phyloP scores from a whole-genome alignment of 352 stramenopile genomes.

The Pythium oligandrum region DNA sequence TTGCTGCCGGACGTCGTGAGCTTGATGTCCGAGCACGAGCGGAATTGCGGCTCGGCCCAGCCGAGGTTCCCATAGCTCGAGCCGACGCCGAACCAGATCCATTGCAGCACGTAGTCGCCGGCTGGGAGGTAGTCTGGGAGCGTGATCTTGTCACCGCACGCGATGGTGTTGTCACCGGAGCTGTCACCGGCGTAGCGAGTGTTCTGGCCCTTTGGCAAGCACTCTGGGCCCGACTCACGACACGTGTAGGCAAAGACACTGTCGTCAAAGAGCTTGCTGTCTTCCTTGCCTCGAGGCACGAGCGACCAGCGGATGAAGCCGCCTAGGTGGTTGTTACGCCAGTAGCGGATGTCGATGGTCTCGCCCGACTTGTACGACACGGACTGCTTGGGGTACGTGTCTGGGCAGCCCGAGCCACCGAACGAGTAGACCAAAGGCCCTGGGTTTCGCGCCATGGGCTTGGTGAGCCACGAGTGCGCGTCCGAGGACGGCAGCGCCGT shows the following conservation, averaged over 20 bases:
- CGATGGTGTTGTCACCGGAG: constrained; percentile 27
- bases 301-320: constrained; percentile 51
- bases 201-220: constrained; percentile 29
- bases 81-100: constrained; percentile 42
- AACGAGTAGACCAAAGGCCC: not conserved
- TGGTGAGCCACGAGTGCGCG: constrained; percentile 39
- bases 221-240: constrained; percentile 35
- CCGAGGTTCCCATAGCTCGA: constrained; percentile 40
- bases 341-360: constrained; percentile 43
- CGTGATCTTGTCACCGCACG: constrained; percentile 38
- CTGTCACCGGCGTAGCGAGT: constrained; percentile 31
- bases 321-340: constrained; percentile 46
- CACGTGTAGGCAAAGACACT: constrained; percentile 50
- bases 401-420: too few relatives aligned
- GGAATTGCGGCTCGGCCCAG: constrained; percentile 38
- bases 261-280: constrained; percentile 32
- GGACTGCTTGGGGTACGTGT: too few relatives aligned
- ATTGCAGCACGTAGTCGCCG: constrained; percentile 51
- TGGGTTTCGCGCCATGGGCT: constrained; percentile 37
- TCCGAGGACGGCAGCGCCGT: constrained; percentile 2
- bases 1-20: constrained; percentile 26
- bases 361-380: constrained; percentile 34
- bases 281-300: constrained; percentile 21
- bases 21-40: constrained; percentile 44
- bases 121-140: constrained; percentile 34